Base-by-base conservation (phyloP, 164 flowering plant species). In the Macadamia integrifolia region DNA sequence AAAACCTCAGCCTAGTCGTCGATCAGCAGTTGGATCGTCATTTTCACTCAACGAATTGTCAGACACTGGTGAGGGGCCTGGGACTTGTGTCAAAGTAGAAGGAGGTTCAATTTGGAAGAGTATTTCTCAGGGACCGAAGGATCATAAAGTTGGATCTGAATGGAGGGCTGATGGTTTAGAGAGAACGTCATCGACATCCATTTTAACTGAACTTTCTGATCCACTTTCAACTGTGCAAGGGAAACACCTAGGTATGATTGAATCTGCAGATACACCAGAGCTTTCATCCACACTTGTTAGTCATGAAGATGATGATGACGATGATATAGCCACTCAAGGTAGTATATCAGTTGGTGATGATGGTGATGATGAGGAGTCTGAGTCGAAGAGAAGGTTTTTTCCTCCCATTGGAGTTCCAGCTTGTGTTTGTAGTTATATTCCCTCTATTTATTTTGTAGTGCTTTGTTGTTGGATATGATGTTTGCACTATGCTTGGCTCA, bases 311-410 rank as follows among this genome's bases (percentile, higher is more conserved):
- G 86, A 80, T 62, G 87, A 86, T 60, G 93, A 87, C 60, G 87
- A 86, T 60, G 93, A 87, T 76, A 70, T 74, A 67, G 79, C 85
- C 28, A 79, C 85, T 18, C 87, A 83, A 48, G 86, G 81, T 70
- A 82, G 86, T 77, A 76, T 72, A 28, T 83, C 85, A 53, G 66
- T 70, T 60, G 86, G 71, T 17, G 87, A 82, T 60, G 88, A 84
- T 72, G 86, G 69, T 71, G 85, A 87, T 66, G 87, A 76, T 59
- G 86, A 78, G 32, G 98, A 87, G 66, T 78, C 86, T 6, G 89
- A 88, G 61, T 80, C 86, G 31, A 92, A 88, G 74, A 76, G 88
- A 77, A 87, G 96, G 96, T 87, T 46, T 0, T 49, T 66, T 3
- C 66, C 28, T 48, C 58, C 46, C 11, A 23, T 40, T 18, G 17